A percentile compares a stretch with the other conserved stretches of the same genome.
Conservation (phyloP, 345 rosid genomes). For the Citrus maxima region DNA sequence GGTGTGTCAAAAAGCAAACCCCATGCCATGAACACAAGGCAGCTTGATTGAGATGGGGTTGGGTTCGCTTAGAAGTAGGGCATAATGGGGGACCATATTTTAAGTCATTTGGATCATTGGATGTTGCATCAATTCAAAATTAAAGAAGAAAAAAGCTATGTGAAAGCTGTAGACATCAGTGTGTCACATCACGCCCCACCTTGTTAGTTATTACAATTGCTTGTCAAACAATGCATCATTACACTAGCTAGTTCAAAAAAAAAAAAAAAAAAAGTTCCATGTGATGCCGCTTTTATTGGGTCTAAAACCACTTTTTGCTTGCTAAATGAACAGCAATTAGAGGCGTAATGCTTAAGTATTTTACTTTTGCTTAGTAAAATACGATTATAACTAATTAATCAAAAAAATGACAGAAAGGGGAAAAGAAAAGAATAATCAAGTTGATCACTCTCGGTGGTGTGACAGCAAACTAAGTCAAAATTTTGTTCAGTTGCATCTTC, state of each 20-base stretch:
- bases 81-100: constrained; percentile 26
- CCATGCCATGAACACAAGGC: neutral
- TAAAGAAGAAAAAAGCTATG: neutral
- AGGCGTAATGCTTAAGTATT: too few relatives aligned
- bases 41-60: constrained; percentile 16
- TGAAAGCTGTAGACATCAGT: constrained; percentile 19
- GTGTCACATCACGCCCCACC: neutral
- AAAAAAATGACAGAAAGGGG: neutral
- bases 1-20: neutral
- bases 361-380: too few relatives aligned
- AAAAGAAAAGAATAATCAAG: neutral
- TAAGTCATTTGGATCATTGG: neutral
- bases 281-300: too few relatives aligned
- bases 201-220: too few relatives aligned
- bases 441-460: neutral
- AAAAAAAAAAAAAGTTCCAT: too few relatives aligned
- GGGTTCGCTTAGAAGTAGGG: constrained; percentile 30
- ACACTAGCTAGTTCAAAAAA: too few relatives aligned
- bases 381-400: neutral
- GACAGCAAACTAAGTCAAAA: neutral
- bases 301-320: too few relatives aligned
- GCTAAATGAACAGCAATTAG: too few relatives aligned
- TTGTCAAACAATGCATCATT: too few relatives aligned
- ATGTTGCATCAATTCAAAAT: constrained; percentile 16
- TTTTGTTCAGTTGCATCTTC: neutral